Conservation (phyloP, 805 yeast species). For the Kodamaea nitidulidarum region DNA sequence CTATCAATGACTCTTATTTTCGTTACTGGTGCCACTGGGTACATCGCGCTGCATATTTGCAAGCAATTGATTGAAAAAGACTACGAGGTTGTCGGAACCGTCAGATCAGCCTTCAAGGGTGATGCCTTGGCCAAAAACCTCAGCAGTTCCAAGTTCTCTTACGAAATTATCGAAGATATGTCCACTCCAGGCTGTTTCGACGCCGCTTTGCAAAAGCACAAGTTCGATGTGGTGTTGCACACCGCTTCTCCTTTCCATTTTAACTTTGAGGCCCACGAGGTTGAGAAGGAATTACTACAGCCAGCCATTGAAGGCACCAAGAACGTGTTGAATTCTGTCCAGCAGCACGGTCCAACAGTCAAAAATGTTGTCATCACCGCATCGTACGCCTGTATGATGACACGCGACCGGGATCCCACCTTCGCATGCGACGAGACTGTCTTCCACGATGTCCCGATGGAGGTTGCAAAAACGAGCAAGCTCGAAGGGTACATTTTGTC, state of each 20-base stretch:
- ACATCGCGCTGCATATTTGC: slow-evolving; percentile 44
- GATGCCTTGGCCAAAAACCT: slow-evolving; percentile 13
- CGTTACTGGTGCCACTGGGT: slow-evolving; percentile 53
- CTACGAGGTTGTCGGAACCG: slow-evolving; percentile 49
- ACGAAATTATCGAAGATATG: slow-evolving; percentile 45
- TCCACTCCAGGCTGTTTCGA: slow-evolving; percentile 44
- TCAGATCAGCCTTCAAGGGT: slow-evolving; percentile 32
- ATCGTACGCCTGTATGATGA: slow-evolving; percentile 49
- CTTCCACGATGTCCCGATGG: slow-evolving; percentile 17
- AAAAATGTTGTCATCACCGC: slow-evolving; percentile 45
- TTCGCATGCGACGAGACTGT: slow-evolving; percentile 11
- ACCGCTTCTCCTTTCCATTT: slow-evolving; percentile 58
- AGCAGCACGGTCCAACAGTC: slow-evolving; percentile 39
- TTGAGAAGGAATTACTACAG: slow-evolving; percentile 47
- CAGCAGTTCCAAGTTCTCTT: slow-evolving; percentile 26
- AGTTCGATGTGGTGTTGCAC: slow-evolving; percentile 54
- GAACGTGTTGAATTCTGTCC: slow-evolving; percentile 47
- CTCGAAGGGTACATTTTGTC: slow-evolving; percentile 13
- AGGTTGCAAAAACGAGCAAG: slow-evolving; percentile 11
- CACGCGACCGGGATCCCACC: slow-evolving; percentile 9
- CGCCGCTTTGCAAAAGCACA: slow-evolving; percentile 40
- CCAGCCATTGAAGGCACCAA: slow-evolving; percentile 58
- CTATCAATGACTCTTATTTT: slow-evolving; percentile 20
- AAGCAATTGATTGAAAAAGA: slow-evolving; percentile 34
- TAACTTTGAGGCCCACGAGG: slow-evolving; percentile 30